Evolutionary conservation across 805 yeast species (phyloP), one percentile per base, ranked within the genome.

Genomic region (Kazachstania taianensis): DNA sequence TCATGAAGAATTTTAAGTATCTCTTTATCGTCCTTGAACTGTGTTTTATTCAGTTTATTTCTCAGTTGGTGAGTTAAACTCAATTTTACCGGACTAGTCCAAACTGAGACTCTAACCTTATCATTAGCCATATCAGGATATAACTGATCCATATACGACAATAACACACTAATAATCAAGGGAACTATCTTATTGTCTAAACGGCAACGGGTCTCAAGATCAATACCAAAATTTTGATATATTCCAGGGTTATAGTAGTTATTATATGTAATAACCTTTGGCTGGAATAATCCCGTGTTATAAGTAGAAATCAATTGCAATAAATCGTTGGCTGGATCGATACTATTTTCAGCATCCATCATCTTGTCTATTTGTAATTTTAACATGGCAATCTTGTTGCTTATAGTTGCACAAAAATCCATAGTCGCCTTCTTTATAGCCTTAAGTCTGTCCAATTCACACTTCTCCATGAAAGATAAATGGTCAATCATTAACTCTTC

Each of bases 191-290:
- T 78, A 42, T 73, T 69, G 49, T 83, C 94, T 35, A 75, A 66
- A 29, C 87, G 67, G 35, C 86, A 73, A 36, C 83, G 71, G 17
- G 78, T 70, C 38, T 76, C 81, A 32, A 84, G 58, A 42, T 78
- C 87, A 32, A 81, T 79, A 9, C 95, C 95, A 61, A 84, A 84
- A 7, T 78, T 77, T 53, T 81, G 89, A 32, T 57, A 61, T 30
- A 76, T 69, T 31, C 75, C 73, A 5, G 82, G 70, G 43, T 77
- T 74, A 56, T 81, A 81, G 60, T 83, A 84, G 54, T 81, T 82
- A 51, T 83, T 94, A 56, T 83, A 84, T 12, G 81, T 66, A 1
- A 72, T 65, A 7, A 79, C 87, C 33, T 68, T 71, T 12, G 95
- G 94, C 33, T 71, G 64, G 57, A 81, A 84, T 28, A 69, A 65